These are phyloP conservation scores for Lentinus polychrous DNA, from an alignment of 1,284 basidiomycete species.

Conservation along the genomic window DNA sequence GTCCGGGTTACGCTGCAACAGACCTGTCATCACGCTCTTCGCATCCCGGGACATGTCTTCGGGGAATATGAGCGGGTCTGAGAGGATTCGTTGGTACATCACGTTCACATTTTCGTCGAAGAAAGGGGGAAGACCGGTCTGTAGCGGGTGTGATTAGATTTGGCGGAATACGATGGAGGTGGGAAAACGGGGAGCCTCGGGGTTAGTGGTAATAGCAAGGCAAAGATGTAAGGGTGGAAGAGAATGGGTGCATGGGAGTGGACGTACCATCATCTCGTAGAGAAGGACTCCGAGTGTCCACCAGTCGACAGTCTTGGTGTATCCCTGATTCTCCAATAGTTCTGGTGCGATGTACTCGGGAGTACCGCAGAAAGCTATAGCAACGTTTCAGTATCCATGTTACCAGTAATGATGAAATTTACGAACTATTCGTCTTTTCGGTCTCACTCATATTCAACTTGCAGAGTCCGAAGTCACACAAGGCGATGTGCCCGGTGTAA, in stretches of 20 bases:
- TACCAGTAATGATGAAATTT: constrained; percentile 2
- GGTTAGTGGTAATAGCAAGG: no score
- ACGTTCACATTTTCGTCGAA: constrained; percentile 98
- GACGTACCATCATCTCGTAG: constrained; percentile 92
- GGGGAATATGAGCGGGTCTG: constrained; percentile 92
- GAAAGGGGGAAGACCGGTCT: constrained; percentile 96
- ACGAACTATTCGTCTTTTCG: constrained; percentile 94
- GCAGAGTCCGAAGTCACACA: constrained; percentile 99
- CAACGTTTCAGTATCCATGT: constrained; percentile 6
- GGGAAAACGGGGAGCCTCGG: no score
- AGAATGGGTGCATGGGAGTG: no score
- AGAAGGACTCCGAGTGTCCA: constrained; percentile 98
- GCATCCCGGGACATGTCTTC: constrained; percentile 88
- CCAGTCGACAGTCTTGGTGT: constrained; percentile 99
- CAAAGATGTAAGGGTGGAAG: no score
- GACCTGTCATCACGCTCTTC: constrained; percentile 78
- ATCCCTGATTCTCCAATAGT: constrained; percentile 92
- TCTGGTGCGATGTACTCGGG: constrained; percentile 98
- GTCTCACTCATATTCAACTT: constrained; percentile 99
- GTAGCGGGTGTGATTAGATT: background rate
- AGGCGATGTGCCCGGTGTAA: constrained; percentile 95
- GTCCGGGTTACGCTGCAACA: constrained; percentile 86
- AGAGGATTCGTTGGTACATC: constrained; percentile 96
- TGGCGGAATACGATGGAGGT: background rate
- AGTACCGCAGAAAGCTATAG: constrained; percentile 93